A percentile compares a stretch with the other conserved stretches of the same genome.
Evolutionary conservation across 2,329 filamentous ascomycete genomes (phyloP).

Genomic region (Pestalotiopsis sp.): DNA sequence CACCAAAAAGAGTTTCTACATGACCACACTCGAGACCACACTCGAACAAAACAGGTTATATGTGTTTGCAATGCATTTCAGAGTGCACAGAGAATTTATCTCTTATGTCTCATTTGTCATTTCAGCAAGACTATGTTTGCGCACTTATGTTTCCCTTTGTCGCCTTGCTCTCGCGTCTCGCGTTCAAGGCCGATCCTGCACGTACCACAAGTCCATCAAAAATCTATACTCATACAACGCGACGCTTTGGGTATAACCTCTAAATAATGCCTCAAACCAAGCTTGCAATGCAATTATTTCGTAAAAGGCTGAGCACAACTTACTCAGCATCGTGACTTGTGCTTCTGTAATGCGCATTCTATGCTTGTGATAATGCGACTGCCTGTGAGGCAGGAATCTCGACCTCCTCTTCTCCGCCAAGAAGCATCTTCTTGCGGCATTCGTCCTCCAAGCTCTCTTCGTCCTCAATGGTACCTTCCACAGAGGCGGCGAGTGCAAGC

Average conservation of each 20-base stretch:
- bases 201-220: neutral
- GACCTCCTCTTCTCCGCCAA: constrained; percentile 22
- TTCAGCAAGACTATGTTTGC: too few species aligned
- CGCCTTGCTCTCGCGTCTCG: too few species aligned
- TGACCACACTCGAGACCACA: too few species aligned
- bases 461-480: constrained; percentile 59
- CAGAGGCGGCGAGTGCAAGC: constrained; percentile 72
- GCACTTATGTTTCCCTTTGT: too few species aligned
- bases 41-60: too few species aligned
- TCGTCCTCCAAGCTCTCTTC: constrained; percentile 38
- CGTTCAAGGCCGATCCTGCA: too few species aligned
- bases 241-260: neutral
- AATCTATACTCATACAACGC: neutral
- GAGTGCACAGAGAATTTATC: too few species aligned
- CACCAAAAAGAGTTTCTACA: too few species aligned
- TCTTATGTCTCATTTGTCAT: too few species aligned
- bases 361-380: constrained; percentile 1
- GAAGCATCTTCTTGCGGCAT: constrained; percentile 33
- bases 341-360: neutral
- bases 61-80: too few species aligned
- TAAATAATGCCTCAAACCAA: neutral
- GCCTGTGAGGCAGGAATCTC: constrained; percentile 11
- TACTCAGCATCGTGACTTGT: neutral
- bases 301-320: neutral
- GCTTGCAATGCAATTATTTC: neutral